phyloP scores from a whole-genome alignment of 2,329 filamentous ascomycete species.

The Ophiosphaerella korrae region DNA sequence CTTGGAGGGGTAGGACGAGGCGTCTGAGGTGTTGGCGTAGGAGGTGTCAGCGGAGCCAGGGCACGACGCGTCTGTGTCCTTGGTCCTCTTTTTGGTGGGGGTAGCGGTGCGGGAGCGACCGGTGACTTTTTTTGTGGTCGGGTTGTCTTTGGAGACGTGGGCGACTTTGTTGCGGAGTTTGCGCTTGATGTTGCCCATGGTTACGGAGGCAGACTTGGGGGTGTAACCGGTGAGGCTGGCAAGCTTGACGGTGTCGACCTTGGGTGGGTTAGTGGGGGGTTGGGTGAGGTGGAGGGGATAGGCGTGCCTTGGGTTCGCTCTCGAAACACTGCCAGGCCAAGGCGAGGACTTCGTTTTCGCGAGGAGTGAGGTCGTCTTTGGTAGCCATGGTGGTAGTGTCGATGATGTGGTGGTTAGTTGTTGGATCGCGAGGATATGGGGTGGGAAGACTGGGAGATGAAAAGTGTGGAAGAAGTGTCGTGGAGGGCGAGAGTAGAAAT shows the following conservation, averaged over 20 bases:
- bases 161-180: slow-evolving; percentile 33
- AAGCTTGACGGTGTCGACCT: slow-evolving; percentile 28
- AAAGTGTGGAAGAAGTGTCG: no score
- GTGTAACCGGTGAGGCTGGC: slow-evolving; percentile 35
- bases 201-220: slow-evolving; percentile 28
- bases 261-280: slow-evolving; percentile 1
- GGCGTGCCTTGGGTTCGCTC: slow-evolving; percentile 35
- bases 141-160: neutral
- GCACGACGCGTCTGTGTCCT: slow-evolving; percentile 12
- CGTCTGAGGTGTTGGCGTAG: neutral
- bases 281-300: slow-evolving; percentile 2
- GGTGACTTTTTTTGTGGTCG: slow-evolving; percentile 28
- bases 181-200: slow-evolving; percentile 38
- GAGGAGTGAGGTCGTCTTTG: slow-evolving; percentile 18
- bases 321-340: slow-evolving; percentile 45
- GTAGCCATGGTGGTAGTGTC: slow-evolving; percentile 15
- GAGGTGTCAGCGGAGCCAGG: neutral
- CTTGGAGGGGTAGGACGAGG: slow-evolving; percentile 15
- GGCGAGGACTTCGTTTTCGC: slow-evolving; percentile 39
- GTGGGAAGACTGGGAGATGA: no score
- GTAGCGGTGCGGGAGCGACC: slow-evolving; percentile 1
- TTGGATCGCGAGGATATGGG: neutral
- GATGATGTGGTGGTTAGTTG: slow-evolving; percentile 3
- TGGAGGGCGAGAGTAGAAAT: no score
- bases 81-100: slow-evolving; percentile 16